Evolutionary conservation across 1,284 basidiomycete genomes (phyloP), one percentile per base, ranked within the genome.

Genomic region (Trichosporon sp.): DNA sequence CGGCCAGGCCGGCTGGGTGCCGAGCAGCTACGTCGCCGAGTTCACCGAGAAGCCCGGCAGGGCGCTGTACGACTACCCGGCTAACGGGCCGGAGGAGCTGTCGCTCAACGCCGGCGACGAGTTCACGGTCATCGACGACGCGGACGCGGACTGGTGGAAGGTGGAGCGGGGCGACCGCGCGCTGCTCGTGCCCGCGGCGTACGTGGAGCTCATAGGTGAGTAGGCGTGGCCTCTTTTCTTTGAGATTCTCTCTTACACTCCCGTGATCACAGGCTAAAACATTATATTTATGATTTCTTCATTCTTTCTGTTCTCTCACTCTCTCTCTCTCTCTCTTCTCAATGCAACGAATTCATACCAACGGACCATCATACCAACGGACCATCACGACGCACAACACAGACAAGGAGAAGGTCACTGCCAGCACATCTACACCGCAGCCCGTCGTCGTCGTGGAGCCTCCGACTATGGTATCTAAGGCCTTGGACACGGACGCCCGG

Each of bases 101-200:
- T 87, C 92, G 0, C 92, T 97, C 79, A 84, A 84, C 10, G 93
- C 93, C 84, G 93, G 92, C 72, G 92, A 95, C 71, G 80, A 84
- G 51, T 84, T 97, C 66, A 86, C 86, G 10, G 90, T 98, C 73
- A 88, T 97, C 69, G 95, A 97, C 80, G 88, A 85, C 68, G 88
- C 87, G 71, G 94, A 96, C 76, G 86, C 86, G 66, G 92, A 93
- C 79, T 98, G 95, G 95, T 97, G 92, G 92, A 96, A 95, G 85
- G 91, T 91, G 43, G 94, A 96, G 84, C 88, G 89, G 80, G 88
- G 88, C 70, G 94, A 94, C 43, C 84, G 90, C 72, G 89, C 96
- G 71, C 92, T 92, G 85, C 90, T 95, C 78, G 93, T 95, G 2
- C 95, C 95, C 64, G 92, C 93, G 54, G 89, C 90, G 19, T 97